A percentile compares a stretch with the other conserved stretches of the same genome.
Evolutionary conservation across 257 asterid genomes (phyloP).

Genomic region (Plantago major): DNA sequence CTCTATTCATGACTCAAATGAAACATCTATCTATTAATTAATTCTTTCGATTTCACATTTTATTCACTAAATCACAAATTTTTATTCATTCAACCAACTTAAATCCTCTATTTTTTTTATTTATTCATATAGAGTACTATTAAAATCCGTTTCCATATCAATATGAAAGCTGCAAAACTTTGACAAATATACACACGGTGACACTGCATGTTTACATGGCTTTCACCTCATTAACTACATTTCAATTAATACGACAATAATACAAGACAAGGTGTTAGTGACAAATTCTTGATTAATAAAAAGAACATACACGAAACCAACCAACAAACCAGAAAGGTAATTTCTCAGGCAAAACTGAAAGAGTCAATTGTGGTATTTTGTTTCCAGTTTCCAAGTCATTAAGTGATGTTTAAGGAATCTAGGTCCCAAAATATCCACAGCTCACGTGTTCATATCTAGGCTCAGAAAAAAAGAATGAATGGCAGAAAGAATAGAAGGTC

Average conservation of each 20-base stretch:
- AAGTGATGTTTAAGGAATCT: constrained; percentile 41
- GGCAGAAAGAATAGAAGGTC: constrained; percentile 33
- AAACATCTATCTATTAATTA: too few relatives aligned
- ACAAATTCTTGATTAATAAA: background rate
- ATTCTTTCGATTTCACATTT: too few relatives aligned
- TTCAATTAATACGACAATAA: constrained; percentile 4
- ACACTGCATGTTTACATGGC: constrained; percentile 3
- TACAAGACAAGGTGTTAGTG: constrained; percentile 5
- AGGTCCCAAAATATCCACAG: constrained; percentile 17
- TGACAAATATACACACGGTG: background rate
- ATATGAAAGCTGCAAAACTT: too few relatives aligned
- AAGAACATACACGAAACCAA: background rate
- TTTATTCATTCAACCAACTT: too few relatives aligned
- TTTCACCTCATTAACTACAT: background rate
- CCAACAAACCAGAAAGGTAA: constrained; percentile 20
- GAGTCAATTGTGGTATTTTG: constrained; percentile 3
- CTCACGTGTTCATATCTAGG: constrained; percentile 33
- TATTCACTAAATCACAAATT: too few relatives aligned
- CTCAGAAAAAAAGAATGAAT: constrained; percentile 1
- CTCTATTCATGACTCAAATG: too few relatives aligned
- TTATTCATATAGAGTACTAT: too few relatives aligned
- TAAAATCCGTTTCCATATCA: too few relatives aligned
- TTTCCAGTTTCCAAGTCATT: constrained; percentile 11
- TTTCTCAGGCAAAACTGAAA: constrained; percentile 2
- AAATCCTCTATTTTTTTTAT: too few relatives aligned